Conservation (phyloP, 139 green algal genomes). For the Axilococcus clingmanii region DNA sequence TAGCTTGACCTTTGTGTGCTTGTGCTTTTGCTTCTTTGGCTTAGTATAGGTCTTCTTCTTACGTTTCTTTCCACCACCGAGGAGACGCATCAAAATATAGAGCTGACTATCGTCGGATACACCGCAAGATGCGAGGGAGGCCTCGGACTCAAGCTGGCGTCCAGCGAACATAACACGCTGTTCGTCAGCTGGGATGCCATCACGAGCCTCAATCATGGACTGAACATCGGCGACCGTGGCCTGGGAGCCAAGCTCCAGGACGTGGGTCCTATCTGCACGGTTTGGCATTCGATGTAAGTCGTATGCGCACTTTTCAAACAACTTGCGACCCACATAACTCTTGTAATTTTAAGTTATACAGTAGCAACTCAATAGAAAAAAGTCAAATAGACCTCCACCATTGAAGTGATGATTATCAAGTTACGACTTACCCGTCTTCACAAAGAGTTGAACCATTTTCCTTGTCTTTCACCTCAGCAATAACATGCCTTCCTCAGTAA, state of each 20-base stretch:
- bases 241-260: constrained; percentile 51
- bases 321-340: too few species aligned
- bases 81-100: constrained; percentile 73
- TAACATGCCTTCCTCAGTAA: too few species aligned
- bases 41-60: constrained; percentile 99
- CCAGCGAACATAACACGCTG: constrained; percentile 72
- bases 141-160: constrained; percentile 56
- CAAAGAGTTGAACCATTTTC: too few species aligned
- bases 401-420: too few species aligned
- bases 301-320: too few species aligned
- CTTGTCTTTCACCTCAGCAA: too few species aligned
- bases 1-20: constrained; percentile 95
- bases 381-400: too few species aligned
- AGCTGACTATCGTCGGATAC: constrained; percentile 74
- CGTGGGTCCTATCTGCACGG: constrained; percentile 71
- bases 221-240: constrained; percentile 73
- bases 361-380: too few species aligned
- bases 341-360: too few species aligned
- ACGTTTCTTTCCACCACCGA: constrained; percentile 97
- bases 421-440: too few species aligned
- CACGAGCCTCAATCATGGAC: constrained; percentile 51
- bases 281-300: too few species aligned
- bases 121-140: constrained; percentile 54
- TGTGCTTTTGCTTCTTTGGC: constrained; percentile 99
- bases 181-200: constrained; percentile 61